These are phyloP conservation scores for Dactylonectria estremocensis DNA, from an alignment of 2,329 filamentous ascomycete genomes.

Conservation along the genomic window DNA sequence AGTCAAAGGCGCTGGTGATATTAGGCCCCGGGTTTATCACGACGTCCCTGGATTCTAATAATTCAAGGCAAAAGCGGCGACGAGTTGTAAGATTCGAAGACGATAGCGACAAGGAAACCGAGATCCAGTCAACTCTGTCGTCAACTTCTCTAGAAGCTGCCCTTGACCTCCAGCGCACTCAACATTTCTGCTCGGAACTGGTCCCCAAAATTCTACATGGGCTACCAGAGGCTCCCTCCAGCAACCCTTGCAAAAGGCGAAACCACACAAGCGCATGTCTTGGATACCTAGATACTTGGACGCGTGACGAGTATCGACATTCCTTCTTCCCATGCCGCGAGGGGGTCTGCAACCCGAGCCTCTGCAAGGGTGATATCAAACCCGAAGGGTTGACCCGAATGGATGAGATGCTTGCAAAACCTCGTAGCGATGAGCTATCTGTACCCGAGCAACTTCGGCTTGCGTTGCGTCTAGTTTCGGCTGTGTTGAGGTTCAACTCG, in stretches of 20 bases:
- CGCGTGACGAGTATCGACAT: not conserved
- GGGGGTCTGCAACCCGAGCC: not conserved
- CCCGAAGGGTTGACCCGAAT: not conserved
- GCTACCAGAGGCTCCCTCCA: not conserved
- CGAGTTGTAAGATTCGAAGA: not conserved
- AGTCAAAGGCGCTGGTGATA: not conserved
- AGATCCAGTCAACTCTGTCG: not conserved
- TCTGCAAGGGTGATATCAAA: not conserved
- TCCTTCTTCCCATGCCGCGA: not conserved
- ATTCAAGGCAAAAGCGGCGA: not conserved
- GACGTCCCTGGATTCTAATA: not conserved
- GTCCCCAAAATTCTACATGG: not conserved
- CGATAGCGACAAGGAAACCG: not conserved
- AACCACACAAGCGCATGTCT: not conserved
- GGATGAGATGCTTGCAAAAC: not conserved
- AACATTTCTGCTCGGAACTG: not conserved
- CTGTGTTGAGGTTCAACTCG: slow-evolving; percentile 17
- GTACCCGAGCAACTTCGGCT: slow-evolving; percentile 14
- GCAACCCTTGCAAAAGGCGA: not conserved
- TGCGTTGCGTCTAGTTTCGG: slow-evolving; percentile 1
- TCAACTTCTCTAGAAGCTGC: not conserved
- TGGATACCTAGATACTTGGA: not conserved
- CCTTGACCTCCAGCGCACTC: not conserved
- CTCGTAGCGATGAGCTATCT: not conserved
- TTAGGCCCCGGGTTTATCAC: not conserved